A percentile compares a stretch with the other conserved stretches of the same genome.
Conservation (phyloP, 768 basidiomycete species). For the Kwoniella dendrophila region DNA sequence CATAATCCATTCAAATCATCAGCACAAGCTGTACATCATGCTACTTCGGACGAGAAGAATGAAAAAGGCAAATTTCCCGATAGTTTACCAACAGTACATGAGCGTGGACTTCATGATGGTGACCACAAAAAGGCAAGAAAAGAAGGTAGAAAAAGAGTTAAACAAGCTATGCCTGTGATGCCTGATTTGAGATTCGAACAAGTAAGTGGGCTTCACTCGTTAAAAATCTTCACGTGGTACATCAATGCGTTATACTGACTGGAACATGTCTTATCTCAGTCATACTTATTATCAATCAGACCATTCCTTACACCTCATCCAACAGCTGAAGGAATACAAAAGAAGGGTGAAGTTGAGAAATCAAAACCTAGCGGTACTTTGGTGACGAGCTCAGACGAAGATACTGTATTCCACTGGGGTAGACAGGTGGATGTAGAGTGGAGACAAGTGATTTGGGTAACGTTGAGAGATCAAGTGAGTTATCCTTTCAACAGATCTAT, state of each 20-base stretch:
- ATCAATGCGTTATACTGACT: neutral
- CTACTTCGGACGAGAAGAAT: slow-evolving; percentile 2
- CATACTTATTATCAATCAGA: slow-evolving; percentile 53
- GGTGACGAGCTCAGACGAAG: slow-evolving; percentile 38
- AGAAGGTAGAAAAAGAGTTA: slow-evolving; percentile 39
- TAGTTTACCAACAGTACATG: slow-evolving; percentile 11
- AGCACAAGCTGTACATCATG: slow-evolving; percentile 48
- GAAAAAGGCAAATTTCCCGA: slow-evolving; percentile 35
- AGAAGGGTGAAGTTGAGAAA: slow-evolving; percentile 21
- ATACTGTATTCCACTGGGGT: slow-evolving; percentile 54
- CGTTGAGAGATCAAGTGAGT: slow-evolving; percentile 54
- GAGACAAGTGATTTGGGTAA: slow-evolving; percentile 48
- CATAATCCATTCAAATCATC: slow-evolving; percentile 42
- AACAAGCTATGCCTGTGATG: slow-evolving; percentile 42
- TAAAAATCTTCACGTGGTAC: neutral
- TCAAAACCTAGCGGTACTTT: slow-evolving; percentile 25
- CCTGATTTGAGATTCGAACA: slow-evolving; percentile 55
- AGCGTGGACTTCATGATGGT: slow-evolving; percentile 11
- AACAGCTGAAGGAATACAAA: slow-evolving; percentile 8
- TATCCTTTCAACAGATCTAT: neutral
- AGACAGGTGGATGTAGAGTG: slow-evolving; percentile 52
- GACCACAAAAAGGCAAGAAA: slow-evolving; percentile 15
- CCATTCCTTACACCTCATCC: slow-evolving; percentile 50
- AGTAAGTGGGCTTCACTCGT: slow-evolving; percentile 24
- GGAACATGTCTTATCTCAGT: slow-evolving; percentile 29